Evolutionary conservation across 768 basidiomycete species (phyloP), one percentile per base, ranked within the genome.

Genomic region (Mycena rebaudengoi): DNA sequence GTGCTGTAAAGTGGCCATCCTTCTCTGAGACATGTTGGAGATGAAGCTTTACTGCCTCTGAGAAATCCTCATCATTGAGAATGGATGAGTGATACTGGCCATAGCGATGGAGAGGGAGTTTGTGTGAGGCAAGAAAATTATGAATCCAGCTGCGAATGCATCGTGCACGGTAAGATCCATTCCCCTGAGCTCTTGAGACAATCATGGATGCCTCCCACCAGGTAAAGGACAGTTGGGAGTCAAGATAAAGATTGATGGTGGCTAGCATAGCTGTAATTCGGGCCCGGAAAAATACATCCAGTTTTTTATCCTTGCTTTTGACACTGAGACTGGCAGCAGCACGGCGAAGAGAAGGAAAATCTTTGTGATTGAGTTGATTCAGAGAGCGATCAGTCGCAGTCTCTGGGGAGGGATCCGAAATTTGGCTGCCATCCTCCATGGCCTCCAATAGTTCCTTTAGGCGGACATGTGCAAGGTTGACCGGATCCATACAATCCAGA

Each of bases 271-370:
- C 53, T 28, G 48, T 51, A 50, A 69, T 60, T 5, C 55, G 57
- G 8, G 53, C 50, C n/a, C 68, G 28, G 29, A 69, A 67, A 39
- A 67, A 46, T n/a, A 67, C 66, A 60, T 69, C 68, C 35, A 66
- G 30, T 25, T 59, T 63, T 48, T n/a, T n/a, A n/a, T n/a, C n/a
- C n/a, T n/a, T n/a, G n/a, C n/a, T n/a, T n/a, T n/a, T n/a, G n/a
- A n/a, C n/a, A n/a, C n/a, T n/a, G n/a, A n/a, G n/a, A n/a, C n/a
- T n/a, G n/a, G n/a, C n/a, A n/a, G n/a, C n/a, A 39, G 33, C 33
- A 35, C 50, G 50, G 25, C 4, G 61, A 52, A 25, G 68, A 29
- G 53, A 18, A 39, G 62, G 62, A 49, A 64, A 51, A 49, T 64
- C 55, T 32, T 44, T 64, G 21, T 57, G 37, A 30, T 64, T 55